A percentile compares a stretch with the other conserved stretches of the same genome.
Evolutionary conservation across 371 early-diverging fungal genomes (phyloP).

Genomic region (Mucor velutinosus): DNA sequence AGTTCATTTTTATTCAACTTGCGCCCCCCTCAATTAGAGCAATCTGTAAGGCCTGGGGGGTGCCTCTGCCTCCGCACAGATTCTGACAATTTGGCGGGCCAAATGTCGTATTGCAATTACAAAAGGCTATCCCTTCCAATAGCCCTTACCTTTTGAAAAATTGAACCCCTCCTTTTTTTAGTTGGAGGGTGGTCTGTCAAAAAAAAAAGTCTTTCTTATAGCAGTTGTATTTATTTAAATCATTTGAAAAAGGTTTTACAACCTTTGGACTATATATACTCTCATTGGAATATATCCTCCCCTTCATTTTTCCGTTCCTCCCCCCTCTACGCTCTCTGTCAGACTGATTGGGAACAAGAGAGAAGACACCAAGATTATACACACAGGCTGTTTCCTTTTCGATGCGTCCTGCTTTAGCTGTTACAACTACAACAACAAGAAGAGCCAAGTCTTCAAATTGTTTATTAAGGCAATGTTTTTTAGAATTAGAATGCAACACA

Average conservation of each 20-base stretch:
- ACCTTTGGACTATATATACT: conserved; percentile 4
- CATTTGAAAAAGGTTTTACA: conserved; percentile 1
- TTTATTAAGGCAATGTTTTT: conserved; percentile 17
- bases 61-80: neutral
- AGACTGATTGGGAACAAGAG: neutral
- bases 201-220: conserved; percentile 8
- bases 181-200: conserved; percentile 1
- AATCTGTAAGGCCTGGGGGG: conserved; percentile 5
- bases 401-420: conserved; percentile 34
- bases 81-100: neutral
- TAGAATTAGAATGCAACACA: conserved; percentile 3
- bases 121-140: neutral
- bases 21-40: neutral
- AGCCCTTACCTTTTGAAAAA: conserved; percentile 7
- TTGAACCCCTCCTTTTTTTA: conserved; percentile 5
- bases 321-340: neutral
- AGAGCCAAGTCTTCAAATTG: conserved; percentile 24
- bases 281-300: neutral
- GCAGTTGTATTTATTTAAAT: conserved; percentile 1
- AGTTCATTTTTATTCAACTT: conserved; percentile 1
- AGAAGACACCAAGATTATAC: neutral
- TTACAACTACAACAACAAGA: conserved; percentile 28
- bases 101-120: neutral
- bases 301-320: neutral
- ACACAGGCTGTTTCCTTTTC: neutral